Evolutionary conservation across 805 yeast genomes (phyloP), one percentile per base, ranked within the genome.

Genomic region (Barnettozyma siamensis): DNA sequence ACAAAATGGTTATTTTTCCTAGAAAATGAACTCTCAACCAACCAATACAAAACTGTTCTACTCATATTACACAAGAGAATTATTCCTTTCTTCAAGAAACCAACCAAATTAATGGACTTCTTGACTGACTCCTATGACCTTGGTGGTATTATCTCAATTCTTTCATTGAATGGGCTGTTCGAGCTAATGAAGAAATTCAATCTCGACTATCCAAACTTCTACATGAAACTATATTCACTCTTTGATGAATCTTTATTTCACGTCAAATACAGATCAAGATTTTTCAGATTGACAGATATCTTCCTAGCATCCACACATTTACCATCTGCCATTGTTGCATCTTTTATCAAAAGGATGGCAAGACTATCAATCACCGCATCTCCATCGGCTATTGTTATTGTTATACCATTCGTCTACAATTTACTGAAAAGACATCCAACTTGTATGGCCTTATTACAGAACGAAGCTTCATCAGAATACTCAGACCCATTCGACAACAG

Each of bases 141-240:
- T 54, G 68, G 76, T 35, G 79, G 77, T 4, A 70, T 82, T 7
- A 67, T 82, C 12, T 83, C 89, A 15, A 76, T 91, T 33, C 65
- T 93, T 40, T 82, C 98, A 2, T 70, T 91, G 52, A 91, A 88
- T 60, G 94, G 96, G 10, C 67, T 91, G 39, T 91, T 88, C 64
- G 88, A 79, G 54, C 69, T 91, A 45, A 91, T 91, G 80, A 85
- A 76, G 54, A 70, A 72, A 42, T 78, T 77, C 61, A 89, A 89
- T 58, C 70, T 91, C 52, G 98, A 91, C 56, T 91, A 91, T 60
- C 97, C 98, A 15, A 82, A 88, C 47, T 93, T 91, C 57, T 91
- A 79, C 65, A 63, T 70, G 36, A 89, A 91, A 63, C 73, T 91
- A 31, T 91, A 93, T 61, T 79, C 82, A 9, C 70, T 93, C 31